Percentiles rank a stretch among this genome's conserved stretches.
phyloP scores from a whole-genome alignment of 1,139 yeast genomes.

The Petasospora rhodanensis region DNA sequence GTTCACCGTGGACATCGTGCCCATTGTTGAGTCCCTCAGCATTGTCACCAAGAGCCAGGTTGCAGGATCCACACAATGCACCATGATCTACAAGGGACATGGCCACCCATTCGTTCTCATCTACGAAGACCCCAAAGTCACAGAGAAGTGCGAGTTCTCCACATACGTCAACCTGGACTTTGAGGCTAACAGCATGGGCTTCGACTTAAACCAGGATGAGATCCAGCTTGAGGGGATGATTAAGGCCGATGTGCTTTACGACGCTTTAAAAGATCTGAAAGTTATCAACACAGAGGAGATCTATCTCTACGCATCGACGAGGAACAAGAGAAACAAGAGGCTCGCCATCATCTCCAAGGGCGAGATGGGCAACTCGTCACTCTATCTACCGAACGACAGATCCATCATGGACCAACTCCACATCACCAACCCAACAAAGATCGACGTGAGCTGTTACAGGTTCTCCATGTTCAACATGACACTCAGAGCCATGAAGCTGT shows the following conservation, averaged over 20 bases:
- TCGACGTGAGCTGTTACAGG: slow-evolving; percentile 40
- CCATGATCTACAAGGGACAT: slow-evolving; percentile 45
- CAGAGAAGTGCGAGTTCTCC: slow-evolving; percentile 66
- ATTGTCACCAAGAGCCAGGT: slow-evolving; percentile 31
- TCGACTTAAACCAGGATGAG: slow-evolving; percentile 46
- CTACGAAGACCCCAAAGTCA: slow-evolving; percentile 65
- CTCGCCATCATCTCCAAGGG: slow-evolving; percentile 58
- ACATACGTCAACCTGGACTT: slow-evolving; percentile 38
- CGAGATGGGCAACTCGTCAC: slow-evolving; percentile 64
- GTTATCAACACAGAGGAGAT: slow-evolving; percentile 31
- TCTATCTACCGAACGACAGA: slow-evolving; percentile 62
- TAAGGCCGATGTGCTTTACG: slow-evolving; percentile 59
- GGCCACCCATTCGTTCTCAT: slow-evolving; percentile 67
- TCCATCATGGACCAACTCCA: slow-evolving; percentile 53
- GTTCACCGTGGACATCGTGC: slow-evolving; percentile 36
- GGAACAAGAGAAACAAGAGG: slow-evolving; percentile 24
- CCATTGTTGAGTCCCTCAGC: slow-evolving; percentile 43
- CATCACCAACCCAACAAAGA: slow-evolving; percentile 25
- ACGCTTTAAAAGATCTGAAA: slow-evolving; percentile 61
- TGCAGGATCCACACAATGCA: slow-evolving; percentile 39
- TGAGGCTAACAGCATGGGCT: slow-evolving; percentile 34
- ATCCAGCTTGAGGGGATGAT: slow-evolving; percentile 62
- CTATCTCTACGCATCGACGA: slow-evolving; percentile 30
- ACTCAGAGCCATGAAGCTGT: slow-evolving; percentile 48
- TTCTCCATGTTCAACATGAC: slow-evolving; percentile 51